Conservation (phyloP, 2,329 filamentous ascomycete species). For the Ophiostoma ulmi region DNA sequence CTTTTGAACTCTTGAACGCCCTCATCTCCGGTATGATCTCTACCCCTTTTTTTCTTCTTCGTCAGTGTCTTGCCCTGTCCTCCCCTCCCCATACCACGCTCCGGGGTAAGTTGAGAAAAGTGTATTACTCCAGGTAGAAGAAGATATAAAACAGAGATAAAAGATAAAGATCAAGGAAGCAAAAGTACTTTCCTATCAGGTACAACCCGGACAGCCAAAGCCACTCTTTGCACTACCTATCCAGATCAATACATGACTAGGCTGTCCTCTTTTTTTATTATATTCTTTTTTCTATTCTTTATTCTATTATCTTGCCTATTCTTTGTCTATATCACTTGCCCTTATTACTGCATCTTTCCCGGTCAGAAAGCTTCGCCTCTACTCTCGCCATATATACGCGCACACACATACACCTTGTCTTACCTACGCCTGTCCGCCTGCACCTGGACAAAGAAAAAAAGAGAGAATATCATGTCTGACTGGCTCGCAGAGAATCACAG, state of each 20-base stretch:
- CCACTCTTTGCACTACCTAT: slow-evolving; percentile 3
- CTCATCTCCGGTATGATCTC: slow-evolving; percentile 11
- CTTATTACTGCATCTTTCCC: not conserved
- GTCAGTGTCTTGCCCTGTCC: slow-evolving; percentile 15
- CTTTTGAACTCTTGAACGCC: not conserved
- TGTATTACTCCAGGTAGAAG: not conserved
- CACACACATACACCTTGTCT: not conserved
- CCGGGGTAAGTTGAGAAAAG: slow-evolving; percentile 2
- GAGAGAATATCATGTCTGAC: not conserved
- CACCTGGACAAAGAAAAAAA: not conserved
- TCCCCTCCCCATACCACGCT: slow-evolving; percentile 1
- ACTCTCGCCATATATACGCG: not conserved
- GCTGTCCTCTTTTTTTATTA: slow-evolving; percentile 3
- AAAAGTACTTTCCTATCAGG: slow-evolving; percentile 5
- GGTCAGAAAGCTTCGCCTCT: not conserved
- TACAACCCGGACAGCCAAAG: slow-evolving; percentile 4
- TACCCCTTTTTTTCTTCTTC: not conserved
- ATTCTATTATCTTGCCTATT: not conserved
- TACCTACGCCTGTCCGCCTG: slow-evolving; percentile 5
- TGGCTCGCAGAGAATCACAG: not conserved
- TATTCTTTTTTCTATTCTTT: not conserved
- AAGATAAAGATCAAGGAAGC: not conserved
- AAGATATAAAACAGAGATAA: not conserved
- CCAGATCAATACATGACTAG: not conserved
- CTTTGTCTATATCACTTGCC: not conserved